These are phyloP conservation scores for Globisporangium carolinianum DNA, from an alignment of 352 stramenopile species.

Conservation along the genomic window DNA sequence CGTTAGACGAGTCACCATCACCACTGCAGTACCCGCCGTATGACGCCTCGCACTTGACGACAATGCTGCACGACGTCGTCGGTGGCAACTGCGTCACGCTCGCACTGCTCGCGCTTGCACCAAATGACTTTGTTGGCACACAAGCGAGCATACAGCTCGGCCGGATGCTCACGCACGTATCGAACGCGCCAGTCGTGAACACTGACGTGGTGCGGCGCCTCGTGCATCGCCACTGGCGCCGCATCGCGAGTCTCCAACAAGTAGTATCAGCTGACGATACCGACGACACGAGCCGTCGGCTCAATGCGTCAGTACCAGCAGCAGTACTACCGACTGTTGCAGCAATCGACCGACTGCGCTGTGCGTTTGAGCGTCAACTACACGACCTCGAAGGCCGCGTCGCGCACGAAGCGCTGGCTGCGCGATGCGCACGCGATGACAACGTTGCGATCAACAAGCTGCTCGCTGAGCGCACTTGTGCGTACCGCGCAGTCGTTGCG, in stretches of 20 bases:
- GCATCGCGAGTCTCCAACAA: conserved; percentile 1
- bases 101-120: conserved; percentile 31
- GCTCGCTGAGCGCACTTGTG: conserved; percentile 38
- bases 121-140: conserved; percentile 29
- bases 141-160: conserved; percentile 33
- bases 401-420: conserved; percentile 30
- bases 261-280: no score
- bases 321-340: no score
- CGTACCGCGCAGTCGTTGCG: conserved; percentile 59
- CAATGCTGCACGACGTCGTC: conserved; percentile 37
- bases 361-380: conserved; percentile 20
- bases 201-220: conserved; percentile 46
- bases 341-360: no score
- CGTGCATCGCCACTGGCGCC: conserved; percentile 18
- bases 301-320: no score
- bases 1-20: no score
- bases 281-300: no score
- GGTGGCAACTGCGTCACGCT: conserved; percentile 49
- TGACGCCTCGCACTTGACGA: conserved; percentile 27
- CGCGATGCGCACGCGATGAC: conserved; percentile 37
- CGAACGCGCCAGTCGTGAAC: conserved; percentile 50
- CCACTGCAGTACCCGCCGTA: conserved; percentile 13
- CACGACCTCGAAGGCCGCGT: conserved; percentile 39
- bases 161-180: conserved; percentile 18
- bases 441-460: conserved; percentile 22